Evolutionary conservation across 2,329 filamentous ascomycete species (phyloP), one percentile per base, ranked within the genome.

Genomic region (Venturia asperata): DNA sequence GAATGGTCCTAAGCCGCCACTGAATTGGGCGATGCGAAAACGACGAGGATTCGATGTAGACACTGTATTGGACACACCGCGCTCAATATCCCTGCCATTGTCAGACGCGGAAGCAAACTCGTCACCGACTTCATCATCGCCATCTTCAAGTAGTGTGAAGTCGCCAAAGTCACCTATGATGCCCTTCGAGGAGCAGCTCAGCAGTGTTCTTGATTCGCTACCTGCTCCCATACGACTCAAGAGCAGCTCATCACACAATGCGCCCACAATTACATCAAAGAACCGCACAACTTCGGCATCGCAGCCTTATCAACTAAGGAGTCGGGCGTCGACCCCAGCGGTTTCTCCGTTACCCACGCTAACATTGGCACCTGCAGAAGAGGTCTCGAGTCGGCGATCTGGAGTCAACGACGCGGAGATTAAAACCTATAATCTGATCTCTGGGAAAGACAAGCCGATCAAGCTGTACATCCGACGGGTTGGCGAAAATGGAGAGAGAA

Each of bases 381-480:
- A 67, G 63, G 71, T 68, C 19, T 71, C 72, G 58, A 71, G 72
- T 42, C 69, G 77, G 67, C 70, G 67, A 63, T 72, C 71, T 55
- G 69, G 70, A 27, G 69, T 71, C 47, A 67, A 67, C 42, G 78
- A 80, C 64, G 76, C 78, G 62, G 92, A 93, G 67, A 93, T 96
- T 72, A 92, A 92, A 74, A 82, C 97, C 2, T 99, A 97, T 71
- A 92, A 97, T 76, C 83, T 99, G 45, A 91, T 91, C 17, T 87
- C 89, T 21, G 91, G 88, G 43, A 90, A 90, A 65, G 88, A 94
- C 68, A 85, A 91, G 15, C 94, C 94, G 0, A 92, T 97, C 73
- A 97, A 97, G 77, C 84, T 99, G 5, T 96, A 95, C 72, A 92
- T 99, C 63, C 89, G 94, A 19, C 87, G 92, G 1, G 92, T 99